Evolutionary conservation across 78 protist genomes (phyloP).

Genomic region (Dictyostelium purpureum): DNA sequence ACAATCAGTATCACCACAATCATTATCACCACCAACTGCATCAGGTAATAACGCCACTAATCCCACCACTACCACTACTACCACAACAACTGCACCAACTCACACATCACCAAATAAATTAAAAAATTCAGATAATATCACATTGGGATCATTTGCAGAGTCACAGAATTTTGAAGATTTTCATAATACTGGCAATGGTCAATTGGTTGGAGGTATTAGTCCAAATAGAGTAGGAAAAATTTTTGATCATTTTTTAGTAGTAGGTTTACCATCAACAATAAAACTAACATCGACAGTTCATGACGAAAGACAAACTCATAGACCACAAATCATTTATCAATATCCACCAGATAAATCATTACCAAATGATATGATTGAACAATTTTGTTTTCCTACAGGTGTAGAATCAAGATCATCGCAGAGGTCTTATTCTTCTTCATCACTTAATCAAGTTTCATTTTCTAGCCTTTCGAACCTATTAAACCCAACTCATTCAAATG

Average conservation of each 20-base stretch:
- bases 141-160: conserved; percentile 12
- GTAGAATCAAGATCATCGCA: conserved; percentile 32
- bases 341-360: conserved; percentile 26
- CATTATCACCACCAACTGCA: neutral
- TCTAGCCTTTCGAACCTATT: conserved; percentile 43
- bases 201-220: conserved; percentile 67
- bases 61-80: neutral
- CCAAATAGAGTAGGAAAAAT: conserved; percentile 18
- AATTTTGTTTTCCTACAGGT: conserved; percentile 67
- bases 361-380: conserved; percentile 73
- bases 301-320: conserved; percentile 55
- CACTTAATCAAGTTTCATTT: conserved; percentile 55
- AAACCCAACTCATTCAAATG: conserved; percentile 31
- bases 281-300: conserved; percentile 7
- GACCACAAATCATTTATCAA: conserved; percentile 40
- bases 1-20: conserved; percentile 7
- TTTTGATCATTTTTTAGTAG: conserved; percentile 62
- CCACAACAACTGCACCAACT: neutral
- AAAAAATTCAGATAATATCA: neutral
- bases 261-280: conserved; percentile 43
- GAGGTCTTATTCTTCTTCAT: conserved; percentile 27
- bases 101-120: neutral
- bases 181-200: neutral
- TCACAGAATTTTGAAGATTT: neutral
- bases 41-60: neutral